These are phyloP conservation scores for Rhododendron mucronatum DNA, from an alignment of 148 eudicot genomes.

Conservation along the genomic window DNA sequence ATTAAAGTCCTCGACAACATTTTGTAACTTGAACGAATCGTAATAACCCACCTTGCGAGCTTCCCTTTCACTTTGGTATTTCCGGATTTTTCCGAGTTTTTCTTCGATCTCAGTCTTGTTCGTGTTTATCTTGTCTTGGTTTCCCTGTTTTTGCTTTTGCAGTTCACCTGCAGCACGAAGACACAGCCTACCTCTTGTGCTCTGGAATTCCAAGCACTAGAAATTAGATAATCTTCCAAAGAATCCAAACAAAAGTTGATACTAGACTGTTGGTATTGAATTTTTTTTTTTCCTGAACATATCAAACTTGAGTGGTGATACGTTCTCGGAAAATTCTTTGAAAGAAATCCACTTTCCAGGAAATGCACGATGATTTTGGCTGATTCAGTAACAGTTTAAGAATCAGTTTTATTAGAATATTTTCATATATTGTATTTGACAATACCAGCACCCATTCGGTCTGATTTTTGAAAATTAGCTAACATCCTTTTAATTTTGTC, in stretches of 20 bases:
- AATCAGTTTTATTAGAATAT: background rate
- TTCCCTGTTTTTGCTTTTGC: conserved; percentile 53
- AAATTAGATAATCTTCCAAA: conserved; percentile 6
- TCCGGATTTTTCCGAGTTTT: conserved; percentile 35
- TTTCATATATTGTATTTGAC: background rate
- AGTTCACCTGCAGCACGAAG: conserved; percentile 82
- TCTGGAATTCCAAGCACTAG: conserved; percentile 38
- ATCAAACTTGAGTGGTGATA: background rate
- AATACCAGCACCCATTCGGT: background rate
- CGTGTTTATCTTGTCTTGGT: conserved; percentile 43
- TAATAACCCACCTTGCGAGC: conserved; percentile 58
- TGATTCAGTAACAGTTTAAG: background rate
- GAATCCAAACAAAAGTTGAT: background rate
- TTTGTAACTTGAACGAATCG: conserved; percentile 74
- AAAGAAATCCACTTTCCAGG: background rate
- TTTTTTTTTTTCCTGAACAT: background rate
- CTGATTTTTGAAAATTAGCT: background rate
- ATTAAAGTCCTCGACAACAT: conserved; percentile 46
- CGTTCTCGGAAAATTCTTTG: background rate
- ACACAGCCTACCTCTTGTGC: conserved; percentile 67
- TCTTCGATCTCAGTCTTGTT: conserved; percentile 46
- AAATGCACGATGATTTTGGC: background rate
- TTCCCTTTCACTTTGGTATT: conserved; percentile 45
- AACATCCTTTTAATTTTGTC: background rate
- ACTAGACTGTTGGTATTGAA: background rate